Conservation (phyloP, 495 filamentous ascomycete species). For the Gamarada debralockiae region DNA sequence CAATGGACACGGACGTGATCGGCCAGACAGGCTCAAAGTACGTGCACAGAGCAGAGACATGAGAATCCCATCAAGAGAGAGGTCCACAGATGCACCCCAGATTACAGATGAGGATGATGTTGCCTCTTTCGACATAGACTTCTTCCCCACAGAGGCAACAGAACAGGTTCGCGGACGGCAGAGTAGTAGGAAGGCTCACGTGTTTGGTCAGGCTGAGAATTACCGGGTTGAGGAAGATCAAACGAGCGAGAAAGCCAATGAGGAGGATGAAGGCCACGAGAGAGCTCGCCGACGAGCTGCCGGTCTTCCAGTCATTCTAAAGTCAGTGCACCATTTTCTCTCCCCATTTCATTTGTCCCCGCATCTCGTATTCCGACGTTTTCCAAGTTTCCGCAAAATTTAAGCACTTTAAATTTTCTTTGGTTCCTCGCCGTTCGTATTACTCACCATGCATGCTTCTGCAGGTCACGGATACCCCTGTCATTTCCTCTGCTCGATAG, state of each 20-base stretch:
- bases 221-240: conserved; percentile 33
- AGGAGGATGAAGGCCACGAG: conserved; percentile 25
- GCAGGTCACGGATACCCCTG: conserved; percentile 44
- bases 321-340: conserved; percentile 38
- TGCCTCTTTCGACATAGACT: conserved; percentile 52
- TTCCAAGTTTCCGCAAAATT: conserved; percentile 1
- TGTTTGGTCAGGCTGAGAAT: conserved; percentile 60
- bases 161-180: conserved; percentile 19
- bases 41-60: conserved; percentile 12
- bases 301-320: conserved; percentile 51
- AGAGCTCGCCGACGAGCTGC: conserved; percentile 33
- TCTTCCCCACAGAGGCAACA: conserved; percentile 42
- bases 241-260: conserved; percentile 25
- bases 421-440: conserved; percentile 1
- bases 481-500: conserved; percentile 77
- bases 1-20: conserved; percentile 10
- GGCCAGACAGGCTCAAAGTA: conserved; percentile 15
- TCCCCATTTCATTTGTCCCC: background rate
- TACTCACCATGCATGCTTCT: conserved; percentile 28
- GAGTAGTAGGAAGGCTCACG: conserved; percentile 38
- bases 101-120: conserved; percentile 28
- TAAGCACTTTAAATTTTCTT: background rate
- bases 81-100: conserved; percentile 7
- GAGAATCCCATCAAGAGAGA: conserved; percentile 17
- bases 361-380: background rate